Percentiles rank a stretch among this genome's conserved stretches.
phyloP scores from a whole-genome alignment of 2,329 filamentous ascomycete species.

The Alternaria arbusti region DNA sequence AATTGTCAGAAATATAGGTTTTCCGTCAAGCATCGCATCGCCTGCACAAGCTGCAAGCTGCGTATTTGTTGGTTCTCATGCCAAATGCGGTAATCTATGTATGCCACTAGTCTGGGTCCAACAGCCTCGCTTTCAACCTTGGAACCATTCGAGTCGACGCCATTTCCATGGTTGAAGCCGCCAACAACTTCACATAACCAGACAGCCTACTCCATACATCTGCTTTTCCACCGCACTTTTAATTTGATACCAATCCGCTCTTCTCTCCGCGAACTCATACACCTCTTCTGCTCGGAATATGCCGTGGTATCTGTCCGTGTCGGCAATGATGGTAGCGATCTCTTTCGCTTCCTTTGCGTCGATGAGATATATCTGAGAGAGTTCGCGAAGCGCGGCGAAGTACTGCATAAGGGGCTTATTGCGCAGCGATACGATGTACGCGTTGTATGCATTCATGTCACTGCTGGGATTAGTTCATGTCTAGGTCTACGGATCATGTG shows the following conservation, averaged over 20 bases:
- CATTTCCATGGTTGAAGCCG: background rate
- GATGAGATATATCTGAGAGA: constrained; percentile 95
- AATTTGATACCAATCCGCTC: constrained; percentile 95
- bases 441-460: constrained; percentile 93
- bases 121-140: constrained; percentile 6
- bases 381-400: constrained; percentile 87
- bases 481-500: background rate
- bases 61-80: constrained; percentile 4
- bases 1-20: background rate
- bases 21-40: background rate
- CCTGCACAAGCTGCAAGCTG: constrained; percentile 15
- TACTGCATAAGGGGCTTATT: constrained; percentile 87
- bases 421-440: constrained; percentile 79
- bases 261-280: constrained; percentile 92
- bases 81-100: constrained; percentile 22
- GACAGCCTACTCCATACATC: constrained; percentile 95
- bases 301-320: constrained; percentile 85
- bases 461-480: constrained; percentile 51
- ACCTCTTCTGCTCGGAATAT: constrained; percentile 96
- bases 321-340: constrained; percentile 92
- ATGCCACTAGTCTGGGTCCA: constrained; percentile 5
- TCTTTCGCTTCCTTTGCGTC: constrained; percentile 87
- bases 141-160: background rate
- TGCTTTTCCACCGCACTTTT: constrained; percentile 88
- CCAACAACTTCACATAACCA: constrained; percentile 69